These are phyloP conservation scores for Claviceps sp. DNA, from an alignment of 2,329 filamentous ascomycete genomes.

Conservation along the genomic window DNA sequence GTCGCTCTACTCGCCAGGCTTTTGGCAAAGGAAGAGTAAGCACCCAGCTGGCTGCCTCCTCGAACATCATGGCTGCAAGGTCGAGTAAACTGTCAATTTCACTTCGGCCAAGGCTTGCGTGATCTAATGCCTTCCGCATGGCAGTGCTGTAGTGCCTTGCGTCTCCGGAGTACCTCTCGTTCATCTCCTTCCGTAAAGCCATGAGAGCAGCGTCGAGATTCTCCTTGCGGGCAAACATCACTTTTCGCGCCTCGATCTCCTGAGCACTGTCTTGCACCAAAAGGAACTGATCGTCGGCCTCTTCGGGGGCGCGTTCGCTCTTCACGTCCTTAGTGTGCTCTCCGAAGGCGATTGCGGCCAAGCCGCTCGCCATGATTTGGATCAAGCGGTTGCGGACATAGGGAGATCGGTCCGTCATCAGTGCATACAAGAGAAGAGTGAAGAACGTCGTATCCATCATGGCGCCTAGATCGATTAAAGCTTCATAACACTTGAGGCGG, in stretches of 20 bases:
- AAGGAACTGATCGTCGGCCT: constrained; percentile 22
- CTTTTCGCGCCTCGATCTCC: constrained; percentile 44
- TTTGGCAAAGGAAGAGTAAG: constrained; percentile 28
- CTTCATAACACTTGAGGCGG: constrained; percentile 52
- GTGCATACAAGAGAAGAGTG: constrained; percentile 40
- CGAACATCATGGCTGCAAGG: constrained; percentile 33
- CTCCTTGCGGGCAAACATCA: constrained; percentile 51
- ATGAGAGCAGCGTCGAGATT: constrained; percentile 44
- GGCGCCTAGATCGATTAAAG: constrained; percentile 48
- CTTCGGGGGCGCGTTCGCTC: constrained; percentile 23
- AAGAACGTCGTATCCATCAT: constrained; percentile 42
- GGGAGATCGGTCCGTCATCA: constrained; percentile 50
- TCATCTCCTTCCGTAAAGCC: constrained; percentile 30
- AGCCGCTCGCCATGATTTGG: constrained; percentile 42
- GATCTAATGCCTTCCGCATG: constrained; percentile 29
- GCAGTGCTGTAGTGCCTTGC: constrained; percentile 26
- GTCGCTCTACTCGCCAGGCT: constrained; percentile 25
- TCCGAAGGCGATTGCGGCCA: constrained; percentile 51
- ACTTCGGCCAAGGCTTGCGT: constrained; percentile 23
- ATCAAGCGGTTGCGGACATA: constrained; percentile 48
- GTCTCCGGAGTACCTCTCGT: constrained; percentile 25
- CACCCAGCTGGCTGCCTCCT: constrained; percentile 28
- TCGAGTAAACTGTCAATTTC: constrained; percentile 30
- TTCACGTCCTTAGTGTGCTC: constrained; percentile 37
- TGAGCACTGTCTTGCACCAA: constrained; percentile 28